Base-by-base conservation (phyloP, 2,329 filamentous ascomycete species). In the Catunica adiposa region DNA sequence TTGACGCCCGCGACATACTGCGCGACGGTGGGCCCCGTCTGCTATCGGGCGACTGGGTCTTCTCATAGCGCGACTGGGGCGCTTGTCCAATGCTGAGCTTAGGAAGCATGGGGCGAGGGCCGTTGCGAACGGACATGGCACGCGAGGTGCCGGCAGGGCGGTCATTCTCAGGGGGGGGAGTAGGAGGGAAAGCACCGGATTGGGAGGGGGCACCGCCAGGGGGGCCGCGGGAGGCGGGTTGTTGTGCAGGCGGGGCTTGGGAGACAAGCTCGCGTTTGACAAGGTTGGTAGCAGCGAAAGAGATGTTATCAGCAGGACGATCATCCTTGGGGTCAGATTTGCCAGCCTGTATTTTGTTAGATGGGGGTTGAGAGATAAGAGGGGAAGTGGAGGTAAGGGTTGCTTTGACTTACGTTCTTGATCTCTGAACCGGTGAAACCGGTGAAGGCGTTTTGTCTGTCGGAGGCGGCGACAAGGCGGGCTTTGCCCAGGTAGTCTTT, bases 401-500 rank as follows among this genome's bases (percentile, higher is more conserved):
- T n/a, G n/a, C n/a, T n/a, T n/a, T n/a, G n/a, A 67, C 75, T 64
- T 65, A 80, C 79, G 66, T 82, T 87, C 71, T 87, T 88, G 60
- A 86, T 82, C 66, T 89, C 88, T 1, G 81, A 80, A 47, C 84
- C 87, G 60, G 84, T 75, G 67, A 89, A 90, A 47, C 87, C 87
- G 47, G 84, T 90, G 63, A 87, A 92, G 25, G 82, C 84, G 68
- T 89, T 90, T 61, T 78, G 72, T 56, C 83, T 78, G 64, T 94
- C 88, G 1, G 87, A 86, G 25, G 89, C 86, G 23, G 92, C 92
- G 7, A 98, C 86, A 34, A 98, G 74, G 59, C 88, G 80, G n/a
- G 92, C 89, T 69, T 96, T 96, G 59, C 92, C 92, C 2, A 98
- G 80, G 64, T 98, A 98, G 66, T 98, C 89, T 67, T 97, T 97